These are phyloP conservation scores for Cercospora sp. DNA, from an alignment of 2,329 filamentous ascomycete genomes.

Conservation along the genomic window DNA sequence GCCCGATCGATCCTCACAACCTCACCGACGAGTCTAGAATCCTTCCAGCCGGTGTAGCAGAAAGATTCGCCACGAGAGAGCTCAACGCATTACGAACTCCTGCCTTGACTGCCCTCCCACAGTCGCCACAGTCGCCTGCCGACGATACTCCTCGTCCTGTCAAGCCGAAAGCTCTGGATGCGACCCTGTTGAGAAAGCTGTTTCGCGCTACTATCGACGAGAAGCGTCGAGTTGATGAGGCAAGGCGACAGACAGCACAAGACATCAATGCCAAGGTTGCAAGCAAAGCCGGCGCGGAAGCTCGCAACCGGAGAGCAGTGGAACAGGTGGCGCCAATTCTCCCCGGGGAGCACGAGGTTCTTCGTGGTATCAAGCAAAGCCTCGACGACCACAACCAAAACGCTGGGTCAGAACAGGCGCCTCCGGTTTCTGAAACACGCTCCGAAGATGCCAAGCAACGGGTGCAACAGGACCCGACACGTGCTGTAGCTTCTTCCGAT, in stretches of 20 bases:
- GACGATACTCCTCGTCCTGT: constrained; percentile 3
- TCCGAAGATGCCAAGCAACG: constrained; percentile 1
- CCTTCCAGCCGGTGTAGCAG: background rate
- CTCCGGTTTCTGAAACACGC: background rate
- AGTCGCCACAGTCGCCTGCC: background rate
- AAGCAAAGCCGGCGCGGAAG: constrained; percentile 5
- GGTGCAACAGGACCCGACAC: background rate
- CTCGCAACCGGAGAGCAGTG: constrained; percentile 3
- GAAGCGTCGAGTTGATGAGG: constrained; percentile 21
- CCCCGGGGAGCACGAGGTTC: constrained; percentile 6
- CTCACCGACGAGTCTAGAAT: constrained; percentile 6
- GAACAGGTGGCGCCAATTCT: background rate
- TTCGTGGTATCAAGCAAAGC: constrained; percentile 12
- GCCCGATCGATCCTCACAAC: background rate
- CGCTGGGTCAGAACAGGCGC: background rate
- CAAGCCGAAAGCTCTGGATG: constrained; percentile 19
- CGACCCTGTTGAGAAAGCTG: constrained; percentile 22
- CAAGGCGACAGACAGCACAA: constrained; percentile 3
- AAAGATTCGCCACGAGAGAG: constrained; percentile 1
- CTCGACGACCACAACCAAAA: background rate
- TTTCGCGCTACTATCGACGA: constrained; percentile 28
- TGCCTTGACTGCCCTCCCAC: constrained; percentile 3
- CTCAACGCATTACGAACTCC: background rate
- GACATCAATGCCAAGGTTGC: constrained; percentile 6
- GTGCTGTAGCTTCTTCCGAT: background rate